Percentiles rank a stretch among this genome's conserved stretches.
Conservation (phyloP, 108 stramenopile genomes). For the Licmophora abbreviata region DNA sequence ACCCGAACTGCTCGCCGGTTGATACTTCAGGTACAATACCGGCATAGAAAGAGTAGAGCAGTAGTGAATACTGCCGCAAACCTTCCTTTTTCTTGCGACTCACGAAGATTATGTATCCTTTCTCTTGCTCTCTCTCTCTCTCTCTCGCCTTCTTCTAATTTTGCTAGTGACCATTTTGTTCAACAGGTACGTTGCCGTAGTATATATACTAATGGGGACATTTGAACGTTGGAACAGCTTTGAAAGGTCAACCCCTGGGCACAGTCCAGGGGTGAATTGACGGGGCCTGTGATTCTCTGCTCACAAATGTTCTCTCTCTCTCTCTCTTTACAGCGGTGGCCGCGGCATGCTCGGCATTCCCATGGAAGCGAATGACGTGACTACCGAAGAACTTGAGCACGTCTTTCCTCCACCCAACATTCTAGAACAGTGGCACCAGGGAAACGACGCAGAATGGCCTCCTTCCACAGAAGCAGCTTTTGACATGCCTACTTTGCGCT, state of each 20-base stretch:
- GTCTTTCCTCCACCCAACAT: conserved; percentile 61
- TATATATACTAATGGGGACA: no score
- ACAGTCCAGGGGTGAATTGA: no score
- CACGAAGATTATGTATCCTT: background rate
- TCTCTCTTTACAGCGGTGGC: conserved; percentile 39
- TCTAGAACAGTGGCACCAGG: conserved; percentile 57
- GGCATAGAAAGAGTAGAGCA: no score
- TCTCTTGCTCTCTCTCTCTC: background rate
- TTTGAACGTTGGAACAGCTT: no score
- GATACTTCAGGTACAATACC: conserved; percentile 74
- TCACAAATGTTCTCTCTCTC: conserved; percentile 2
- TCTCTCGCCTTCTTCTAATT: no score
- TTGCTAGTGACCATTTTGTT: no score
- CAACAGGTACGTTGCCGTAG: no score
- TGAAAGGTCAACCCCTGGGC: no score
- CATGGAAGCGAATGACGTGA: conserved; percentile 65
- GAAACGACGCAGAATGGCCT: conserved; percentile 83
- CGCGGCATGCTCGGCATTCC: conserved; percentile 74
- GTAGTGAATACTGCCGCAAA: no score
- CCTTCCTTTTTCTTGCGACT: no score
- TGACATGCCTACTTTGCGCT: conserved; percentile 61
- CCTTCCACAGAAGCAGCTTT: conserved; percentile 17
- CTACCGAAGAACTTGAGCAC: conserved; percentile 47
- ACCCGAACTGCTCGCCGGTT: conserved; percentile 80
- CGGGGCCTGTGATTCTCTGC: background rate